Conservation (phyloP, 768 basidiomycete genomes). For the Lentinus tigrinus region DNA sequence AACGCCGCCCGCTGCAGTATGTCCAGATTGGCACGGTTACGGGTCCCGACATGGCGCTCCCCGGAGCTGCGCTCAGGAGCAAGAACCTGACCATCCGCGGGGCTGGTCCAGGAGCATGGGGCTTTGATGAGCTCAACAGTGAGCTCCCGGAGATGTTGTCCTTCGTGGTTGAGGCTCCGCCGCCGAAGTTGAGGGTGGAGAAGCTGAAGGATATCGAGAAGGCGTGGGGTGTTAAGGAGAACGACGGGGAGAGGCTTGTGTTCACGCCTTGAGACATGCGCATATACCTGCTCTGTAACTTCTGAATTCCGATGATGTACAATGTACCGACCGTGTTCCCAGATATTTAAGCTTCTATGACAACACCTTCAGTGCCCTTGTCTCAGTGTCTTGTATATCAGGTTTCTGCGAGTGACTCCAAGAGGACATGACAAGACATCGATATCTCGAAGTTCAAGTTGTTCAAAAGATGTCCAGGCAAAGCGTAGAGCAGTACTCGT, state of each 20-base stretch:
- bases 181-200: background rate
- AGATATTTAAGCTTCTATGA: no score
- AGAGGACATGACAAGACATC: no score
- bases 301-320: no score
- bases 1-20: background rate
- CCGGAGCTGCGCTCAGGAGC: background rate
- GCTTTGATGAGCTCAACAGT: background rate
- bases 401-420: no score
- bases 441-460: no score
- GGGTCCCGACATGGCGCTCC: background rate
- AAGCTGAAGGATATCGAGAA: background rate
- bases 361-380: no score
- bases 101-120: background rate
- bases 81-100: background rate
- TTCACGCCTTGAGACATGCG: background rate
- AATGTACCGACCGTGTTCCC: no score
- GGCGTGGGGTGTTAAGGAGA: background rate
- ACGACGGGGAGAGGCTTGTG: background rate
- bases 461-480: no score
- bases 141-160: background rate
- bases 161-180: background rate
- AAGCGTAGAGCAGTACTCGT: no score
- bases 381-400: no score
- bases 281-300: no score
- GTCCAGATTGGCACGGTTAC: background rate